Evolutionary conservation across 257 asterid genomes (phyloP).

Genomic region (Rhazya stricta): DNA sequence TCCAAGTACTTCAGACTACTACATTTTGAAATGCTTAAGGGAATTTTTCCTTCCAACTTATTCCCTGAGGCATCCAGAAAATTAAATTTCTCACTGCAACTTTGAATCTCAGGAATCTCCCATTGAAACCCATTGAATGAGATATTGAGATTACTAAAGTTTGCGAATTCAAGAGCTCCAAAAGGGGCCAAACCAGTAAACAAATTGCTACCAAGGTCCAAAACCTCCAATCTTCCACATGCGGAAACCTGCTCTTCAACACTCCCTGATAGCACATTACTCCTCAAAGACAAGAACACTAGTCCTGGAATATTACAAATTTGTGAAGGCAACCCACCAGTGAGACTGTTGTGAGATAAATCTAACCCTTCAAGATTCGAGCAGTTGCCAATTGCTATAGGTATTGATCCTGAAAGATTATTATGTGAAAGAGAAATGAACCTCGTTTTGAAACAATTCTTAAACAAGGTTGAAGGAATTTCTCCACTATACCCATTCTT

Average conservation of each 20-base stretch:
- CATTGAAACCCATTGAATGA: slow-evolving; percentile 62
- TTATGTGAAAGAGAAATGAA: slow-evolving; percentile 71
- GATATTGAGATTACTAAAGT: slow-evolving; percentile 56
- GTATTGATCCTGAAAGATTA: slow-evolving; percentile 73
- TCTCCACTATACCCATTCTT: slow-evolving; percentile 61
- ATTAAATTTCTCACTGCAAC: slow-evolving; percentile 48
- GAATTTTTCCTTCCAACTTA: slow-evolving; percentile 51
- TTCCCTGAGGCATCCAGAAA: slow-evolving; percentile 71
- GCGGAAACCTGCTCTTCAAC: slow-evolving; percentile 46
- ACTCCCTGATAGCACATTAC: slow-evolving; percentile 64
- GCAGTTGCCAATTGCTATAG: slow-evolving; percentile 61
- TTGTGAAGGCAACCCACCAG: slow-evolving; percentile 57
- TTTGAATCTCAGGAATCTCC: slow-evolving; percentile 36
- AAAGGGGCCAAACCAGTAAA: slow-evolving; percentile 66
- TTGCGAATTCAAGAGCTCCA: slow-evolving; percentile 41
- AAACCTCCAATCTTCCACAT: slow-evolving; percentile 62
- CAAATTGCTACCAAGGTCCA: slow-evolving; percentile 81
- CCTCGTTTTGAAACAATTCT: slow-evolving; percentile 53
- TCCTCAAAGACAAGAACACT: slow-evolving; percentile 67
- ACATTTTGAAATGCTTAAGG: slow-evolving; percentile 55
- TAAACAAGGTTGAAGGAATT: slow-evolving; percentile 70
- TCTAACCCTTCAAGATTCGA: slow-evolving; percentile 81
- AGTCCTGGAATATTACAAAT: slow-evolving; percentile 54
- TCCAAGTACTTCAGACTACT: slow-evolving; percentile 66
- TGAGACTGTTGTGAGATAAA: slow-evolving; percentile 64